Percentiles rank a stretch among this genome's conserved stretches.
Conservation (phyloP, 306 rosid genomes). For the Cucurbita maxima region DNA sequence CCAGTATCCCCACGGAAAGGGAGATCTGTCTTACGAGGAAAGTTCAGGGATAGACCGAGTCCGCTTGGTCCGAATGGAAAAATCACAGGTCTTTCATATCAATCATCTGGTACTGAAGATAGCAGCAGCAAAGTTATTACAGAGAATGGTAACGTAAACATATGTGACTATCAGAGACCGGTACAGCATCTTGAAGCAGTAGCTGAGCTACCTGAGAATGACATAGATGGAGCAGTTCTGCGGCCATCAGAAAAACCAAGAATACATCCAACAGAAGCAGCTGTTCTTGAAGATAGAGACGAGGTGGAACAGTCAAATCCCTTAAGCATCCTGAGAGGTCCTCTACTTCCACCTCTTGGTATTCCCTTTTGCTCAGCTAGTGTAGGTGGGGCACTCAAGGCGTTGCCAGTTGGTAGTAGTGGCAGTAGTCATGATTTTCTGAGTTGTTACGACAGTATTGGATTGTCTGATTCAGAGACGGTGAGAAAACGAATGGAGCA, state of each 20-base stretch:
- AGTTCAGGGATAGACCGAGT: constrained; percentile 80
- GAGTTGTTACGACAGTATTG: constrained; percentile 48
- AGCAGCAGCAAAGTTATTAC: constrained; percentile 36
- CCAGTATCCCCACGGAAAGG: constrained; percentile 59
- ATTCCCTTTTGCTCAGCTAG: constrained; percentile 78
- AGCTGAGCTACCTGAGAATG: constrained; percentile 65
- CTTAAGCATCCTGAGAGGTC: constrained; percentile 42
- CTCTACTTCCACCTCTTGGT: constrained; percentile 82
- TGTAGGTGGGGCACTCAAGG: constrained; percentile 81
- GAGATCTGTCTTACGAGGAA: constrained; percentile 57
- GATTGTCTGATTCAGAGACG: constrained; percentile 59
- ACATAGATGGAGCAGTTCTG: constrained; percentile 31
- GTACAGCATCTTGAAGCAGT: constrained; percentile 60
- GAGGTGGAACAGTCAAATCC: constrained; percentile 46
- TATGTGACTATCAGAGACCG: constrained; percentile 80
- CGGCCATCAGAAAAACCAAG: constrained; percentile 45
- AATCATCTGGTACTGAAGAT: constrained; percentile 46
- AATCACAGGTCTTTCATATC: constrained; percentile 40
- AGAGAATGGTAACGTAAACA: constrained; percentile 58
- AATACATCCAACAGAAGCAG: constrained; percentile 30
- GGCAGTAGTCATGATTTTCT: constrained; percentile 38
- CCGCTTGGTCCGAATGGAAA: constrained; percentile 96
- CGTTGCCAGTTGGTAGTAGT: constrained; percentile 36
- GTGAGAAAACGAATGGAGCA: constrained; percentile 85
- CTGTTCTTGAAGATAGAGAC: constrained; percentile 43